Evolutionary conservation across 169 alveolate species (phyloP), one percentile per base, ranked within the genome.

Genomic region (Eimeria brunetti): DNA sequence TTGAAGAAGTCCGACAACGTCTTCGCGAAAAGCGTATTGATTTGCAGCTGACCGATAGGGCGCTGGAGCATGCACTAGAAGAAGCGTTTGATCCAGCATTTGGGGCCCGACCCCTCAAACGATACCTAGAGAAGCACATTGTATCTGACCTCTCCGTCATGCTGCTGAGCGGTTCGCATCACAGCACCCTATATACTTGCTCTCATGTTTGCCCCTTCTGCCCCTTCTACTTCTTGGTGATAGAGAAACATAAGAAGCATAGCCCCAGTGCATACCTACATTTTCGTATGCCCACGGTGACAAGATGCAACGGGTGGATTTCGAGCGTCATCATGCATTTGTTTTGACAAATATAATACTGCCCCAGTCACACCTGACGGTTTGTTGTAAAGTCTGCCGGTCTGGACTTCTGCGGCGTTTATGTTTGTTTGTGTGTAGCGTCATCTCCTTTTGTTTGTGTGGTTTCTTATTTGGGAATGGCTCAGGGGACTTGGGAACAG

Each of bases 81-180:
- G 91, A 89, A 18, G 95, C 95, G 44, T 94, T 76, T 81, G 93
- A 91, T 71, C 96, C 97, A 5, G 96, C 88, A 30, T 94, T 71
- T 36, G 97, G 97, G 36, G 96, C 96, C 7, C 71, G 97, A 36
- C 97, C 96, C 38, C 96, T 94, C 46, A 88, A 85, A 36, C 94
- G 96, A 18, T 89, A 80, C 22, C 24, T 94, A 12, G 96, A 91
- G 67, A 80, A 80, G 20, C 91, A 75, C 49, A 49, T 95, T n/a
- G 96, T 94, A 51, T 85, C 96, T 27, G 94, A 73, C 44, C 91
- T 94, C 33, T 78, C 93, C 71, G 85, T 62, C 33, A 69, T 71
- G 90, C 60, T 86, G 18, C 94, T 84, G 24, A 94, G 71, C 49
- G 95, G 89, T 91, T 56, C 90, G 90, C 53, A n/a, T 36, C 73